phyloP scores from a whole-genome alignment of 2,329 filamentous ascomycete species.

The Monilinia vaccinii-corymbosi region DNA sequence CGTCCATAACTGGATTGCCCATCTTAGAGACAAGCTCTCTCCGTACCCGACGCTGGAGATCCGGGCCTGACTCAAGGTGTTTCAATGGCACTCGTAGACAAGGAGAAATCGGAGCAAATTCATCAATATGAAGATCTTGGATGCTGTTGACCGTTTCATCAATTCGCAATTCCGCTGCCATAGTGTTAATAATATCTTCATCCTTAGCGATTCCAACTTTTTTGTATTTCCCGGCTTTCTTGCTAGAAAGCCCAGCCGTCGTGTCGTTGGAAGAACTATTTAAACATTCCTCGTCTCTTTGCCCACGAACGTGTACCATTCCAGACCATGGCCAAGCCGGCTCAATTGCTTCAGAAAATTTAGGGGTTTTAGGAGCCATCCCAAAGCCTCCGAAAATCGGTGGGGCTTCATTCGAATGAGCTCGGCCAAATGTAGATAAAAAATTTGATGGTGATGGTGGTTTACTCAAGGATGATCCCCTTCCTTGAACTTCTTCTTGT shows the following conservation, averaged over 20 bases:
- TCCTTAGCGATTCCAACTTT: slow-evolving; percentile 17
- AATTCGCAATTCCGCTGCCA: slow-evolving; percentile 20
- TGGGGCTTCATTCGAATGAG: slow-evolving; percentile 16
- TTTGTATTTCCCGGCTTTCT: slow-evolving; percentile 27
- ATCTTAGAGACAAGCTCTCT: slow-evolving; percentile 34
- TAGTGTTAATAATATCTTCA: slow-evolving; percentile 24
- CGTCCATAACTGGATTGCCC: slow-evolving; percentile 10
- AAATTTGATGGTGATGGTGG: slow-evolving; percentile 5
- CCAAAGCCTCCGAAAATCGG: slow-evolving; percentile 20
- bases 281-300: background rate
- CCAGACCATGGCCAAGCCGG: slow-evolving; percentile 64
- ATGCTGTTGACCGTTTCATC: slow-evolving; percentile 14
- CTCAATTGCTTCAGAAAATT: slow-evolving; percentile 55
- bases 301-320: slow-evolving; percentile 53
- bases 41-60: slow-evolving; percentile 41
- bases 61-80: slow-evolving; percentile 49
- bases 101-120: slow-evolving; percentile 35
- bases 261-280: background rate
- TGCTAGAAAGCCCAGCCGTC: background rate
- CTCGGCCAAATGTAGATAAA: background rate
- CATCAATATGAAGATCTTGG: slow-evolving; percentile 22
- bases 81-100: slow-evolving; percentile 46
- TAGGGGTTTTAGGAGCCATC: slow-evolving; percentile 32
- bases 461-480: background rate
- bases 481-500: background rate